Base-by-base conservation (phyloP, 306 rosid species). In the Cicer yamashitae region DNA sequence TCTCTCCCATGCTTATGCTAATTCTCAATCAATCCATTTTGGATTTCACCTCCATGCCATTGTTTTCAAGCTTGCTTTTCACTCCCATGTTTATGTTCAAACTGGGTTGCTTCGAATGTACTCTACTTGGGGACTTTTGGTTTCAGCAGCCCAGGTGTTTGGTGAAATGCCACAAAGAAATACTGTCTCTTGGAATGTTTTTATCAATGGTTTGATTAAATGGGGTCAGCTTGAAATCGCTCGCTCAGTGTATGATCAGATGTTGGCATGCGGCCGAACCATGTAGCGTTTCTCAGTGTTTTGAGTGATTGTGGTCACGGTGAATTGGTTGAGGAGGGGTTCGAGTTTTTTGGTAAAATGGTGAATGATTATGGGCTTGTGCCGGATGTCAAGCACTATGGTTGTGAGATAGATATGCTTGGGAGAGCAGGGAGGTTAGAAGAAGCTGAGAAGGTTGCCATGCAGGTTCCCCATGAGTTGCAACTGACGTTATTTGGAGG, bases 291-390 rank as follows among this genome's bases (percentile, higher is more conserved):
- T 57, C 70, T 91, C 59, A 80, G 93, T 43, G 84, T 89, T 79
- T 76, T 89, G 54, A 89, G 79, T 81, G 96, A 89, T 22, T 91
- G 96, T 67, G 88, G 96, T 72, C 96, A 91, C 56, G 88, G 90
- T 68, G 87, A 96, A 30, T 80, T 89, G 67, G 79, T 91, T n/a
- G 91, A 89, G 73, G 93, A 89, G 66, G 96, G 96, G 63, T 81
- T 88, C 38, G 72, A 78, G 61, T 85, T 91, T 85, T 88, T 88
- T 39, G 10, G 57, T 59, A 88, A 85, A 79, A 88, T 91, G 97
- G 83, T 88, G 13, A 62, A 44, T 15, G 83, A 82, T 77, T 83
- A 46, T 66, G 76, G 73, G 67, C 72, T 89, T 60, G 72, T 70
- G 59, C 88, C 89, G 2, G 87, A 88, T 64, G 79, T 85, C 68